Percentiles rank a stretch among this genome's conserved stretches.
Conservation (phyloP, 768 basidiomycete genomes). For the Tylopilus felleus region DNA sequence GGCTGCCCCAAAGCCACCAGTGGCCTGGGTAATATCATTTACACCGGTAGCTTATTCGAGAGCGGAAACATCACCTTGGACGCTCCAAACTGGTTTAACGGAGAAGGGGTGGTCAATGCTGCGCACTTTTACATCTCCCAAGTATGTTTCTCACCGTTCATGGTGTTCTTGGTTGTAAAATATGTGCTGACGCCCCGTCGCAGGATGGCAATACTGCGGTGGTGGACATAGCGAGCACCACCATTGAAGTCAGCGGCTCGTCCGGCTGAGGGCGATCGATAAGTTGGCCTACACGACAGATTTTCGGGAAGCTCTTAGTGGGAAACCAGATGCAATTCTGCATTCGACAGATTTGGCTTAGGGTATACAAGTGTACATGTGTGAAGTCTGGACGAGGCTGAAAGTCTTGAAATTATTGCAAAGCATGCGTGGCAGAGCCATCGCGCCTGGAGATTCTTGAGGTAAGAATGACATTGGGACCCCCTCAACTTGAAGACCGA, state of each 20-base stretch:
- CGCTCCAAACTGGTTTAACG: neutral
- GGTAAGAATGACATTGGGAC: no score
- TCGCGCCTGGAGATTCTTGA: no score
- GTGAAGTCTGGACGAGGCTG: neutral
- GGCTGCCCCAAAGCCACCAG: neutral
- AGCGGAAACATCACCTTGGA: neutral
- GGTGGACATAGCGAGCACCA: neutral
- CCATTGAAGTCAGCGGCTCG: neutral
- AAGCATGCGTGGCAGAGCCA: no score
- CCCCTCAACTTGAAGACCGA: no score
- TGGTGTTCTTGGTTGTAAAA: neutral
- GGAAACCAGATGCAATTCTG: no score
- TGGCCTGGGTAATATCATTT: slow-evolving; percentile 1
- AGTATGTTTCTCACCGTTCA: slow-evolving; percentile 5
- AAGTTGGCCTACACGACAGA: neutral
- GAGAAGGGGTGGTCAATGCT: neutral
- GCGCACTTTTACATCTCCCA: neutral
- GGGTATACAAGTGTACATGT: no score
- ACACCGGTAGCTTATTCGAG: neutral
- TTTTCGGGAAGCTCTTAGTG: no score
- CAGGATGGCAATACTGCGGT: neutral
- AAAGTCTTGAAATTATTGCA: no score
- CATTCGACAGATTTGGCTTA: no score
- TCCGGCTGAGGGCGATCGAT: neutral
- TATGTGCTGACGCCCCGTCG: neutral